These are phyloP conservation scores for Avicennia marina DNA, from an alignment of 257 asterid species.

Conservation along the genomic window DNA sequence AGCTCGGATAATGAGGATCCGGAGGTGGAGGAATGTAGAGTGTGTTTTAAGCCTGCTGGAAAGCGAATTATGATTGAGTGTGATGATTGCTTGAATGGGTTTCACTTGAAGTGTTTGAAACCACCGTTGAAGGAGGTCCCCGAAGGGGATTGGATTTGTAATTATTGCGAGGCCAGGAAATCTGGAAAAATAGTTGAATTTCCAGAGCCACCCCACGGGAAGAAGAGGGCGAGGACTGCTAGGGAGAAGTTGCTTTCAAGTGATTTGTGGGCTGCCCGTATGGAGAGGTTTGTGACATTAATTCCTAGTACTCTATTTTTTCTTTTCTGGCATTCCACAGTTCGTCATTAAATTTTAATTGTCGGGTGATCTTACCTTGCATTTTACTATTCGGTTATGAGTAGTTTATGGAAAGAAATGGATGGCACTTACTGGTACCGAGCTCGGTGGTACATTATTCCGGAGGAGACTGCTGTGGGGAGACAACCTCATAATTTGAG, in stretches of 20 bases:
- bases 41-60: conserved; percentile 75
- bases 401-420: conserved; percentile 89
- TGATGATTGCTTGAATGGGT: conserved; percentile 92
- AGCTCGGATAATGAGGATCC: conserved; percentile 67
- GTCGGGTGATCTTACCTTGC: not conserved
- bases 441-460: conserved; percentile 79
- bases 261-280: conserved; percentile 80
- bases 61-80: conserved; percentile 72
- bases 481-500: conserved; percentile 91
- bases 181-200: conserved; percentile 40
- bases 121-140: conserved; percentile 82
- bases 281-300: conserved; percentile 55
- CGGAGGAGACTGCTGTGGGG: conserved; percentile 85
- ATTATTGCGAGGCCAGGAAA: conserved; percentile 58
- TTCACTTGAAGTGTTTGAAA: conserved; percentile 77
- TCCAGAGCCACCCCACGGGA: conserved; percentile 63
- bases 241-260: conserved; percentile 85
- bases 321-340: not conserved
- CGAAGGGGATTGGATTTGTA: conserved; percentile 86
- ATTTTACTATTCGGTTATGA: conserved; percentile 13
- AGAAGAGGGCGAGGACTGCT: conserved; percentile 70
- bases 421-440: conserved; percentile 80
- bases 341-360: not conserved
- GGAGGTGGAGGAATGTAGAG: conserved; percentile 77
- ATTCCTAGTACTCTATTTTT: too few relatives aligned